These are phyloP conservation scores for Fagus sylvatica DNA, from an alignment of 306 rosid species.

Conservation along the genomic window DNA sequence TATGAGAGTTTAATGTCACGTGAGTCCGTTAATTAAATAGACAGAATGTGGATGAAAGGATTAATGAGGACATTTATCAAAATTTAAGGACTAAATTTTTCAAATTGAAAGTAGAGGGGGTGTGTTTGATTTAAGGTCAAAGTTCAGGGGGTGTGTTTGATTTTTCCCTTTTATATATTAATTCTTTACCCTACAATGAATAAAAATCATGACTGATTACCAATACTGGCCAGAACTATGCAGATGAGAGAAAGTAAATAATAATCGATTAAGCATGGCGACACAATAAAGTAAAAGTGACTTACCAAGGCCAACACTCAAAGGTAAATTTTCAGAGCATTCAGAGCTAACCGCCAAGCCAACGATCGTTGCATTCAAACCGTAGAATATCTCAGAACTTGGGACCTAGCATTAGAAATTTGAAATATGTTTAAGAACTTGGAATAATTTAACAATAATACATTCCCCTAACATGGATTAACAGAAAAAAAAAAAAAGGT, in stretches of 20 bases:
- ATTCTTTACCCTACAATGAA: neutral
- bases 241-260: neutral
- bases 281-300: conserved; percentile 14
- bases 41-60: no score
- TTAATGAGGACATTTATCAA: no score
- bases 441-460: neutral
- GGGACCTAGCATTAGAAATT: conserved; percentile 61
- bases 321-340: conserved; percentile 53
- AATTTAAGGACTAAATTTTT: no score
- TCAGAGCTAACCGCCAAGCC: conserved; percentile 79
- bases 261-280: neutral
- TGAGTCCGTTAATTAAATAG: no score
- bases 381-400: conserved; percentile 56
- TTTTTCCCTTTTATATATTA: no score
- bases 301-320: conserved; percentile 93
- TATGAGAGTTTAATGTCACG: no score
- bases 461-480: neutral
- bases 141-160: no score
- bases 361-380: conserved; percentile 79
- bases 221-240: neutral
- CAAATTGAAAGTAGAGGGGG: no score
- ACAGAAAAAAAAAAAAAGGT: neutral
- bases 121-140: no score
- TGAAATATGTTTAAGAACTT: neutral
- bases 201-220: neutral